Evolutionary conservation across 2,329 filamentous ascomycete species (phyloP).

Genomic region (Penicillium hordei): DNA sequence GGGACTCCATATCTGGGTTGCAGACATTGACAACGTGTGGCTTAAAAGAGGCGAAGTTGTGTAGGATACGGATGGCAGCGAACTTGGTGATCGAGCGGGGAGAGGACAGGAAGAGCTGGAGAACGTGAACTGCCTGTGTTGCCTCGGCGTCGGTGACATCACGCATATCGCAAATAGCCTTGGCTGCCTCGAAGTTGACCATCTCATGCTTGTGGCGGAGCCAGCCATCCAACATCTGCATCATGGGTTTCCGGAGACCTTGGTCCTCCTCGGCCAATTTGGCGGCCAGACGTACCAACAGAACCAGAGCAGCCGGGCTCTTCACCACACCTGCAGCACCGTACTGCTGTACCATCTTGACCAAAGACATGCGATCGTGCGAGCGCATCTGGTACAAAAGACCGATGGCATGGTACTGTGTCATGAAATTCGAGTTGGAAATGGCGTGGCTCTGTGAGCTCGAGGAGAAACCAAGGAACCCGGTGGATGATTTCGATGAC

Average conservation of each 20-base stretch:
- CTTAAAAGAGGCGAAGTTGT: conserved; percentile 96
- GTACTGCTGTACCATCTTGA: conserved; percentile 99
- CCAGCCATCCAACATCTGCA: conserved; percentile 94
- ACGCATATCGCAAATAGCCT: conserved; percentile 92
- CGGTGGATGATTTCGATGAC: conserved; percentile 80
- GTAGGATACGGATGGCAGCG: conserved; percentile 90
- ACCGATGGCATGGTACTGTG: conserved; percentile 97
- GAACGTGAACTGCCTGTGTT: conserved; percentile 85
- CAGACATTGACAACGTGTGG: conserved; percentile 86
- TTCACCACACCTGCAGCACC: conserved; percentile 87
- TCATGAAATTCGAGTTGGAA: conserved; percentile 89
- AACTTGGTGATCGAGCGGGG: conserved; percentile 97
- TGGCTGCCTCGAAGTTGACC: conserved; percentile 99
- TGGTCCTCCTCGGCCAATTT: conserved; percentile 93
- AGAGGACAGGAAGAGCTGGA: conserved; percentile 95
- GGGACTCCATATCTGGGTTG: conserved; percentile 94
- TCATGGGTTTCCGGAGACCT: conserved; percentile 90
- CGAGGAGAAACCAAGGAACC: conserved; percentile 92
- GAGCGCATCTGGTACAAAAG: conserved; percentile 96
- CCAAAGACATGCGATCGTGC: conserved; percentile 95
- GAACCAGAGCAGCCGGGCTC: conserved; percentile 86
- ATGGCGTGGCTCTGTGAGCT: conserved; percentile 67
- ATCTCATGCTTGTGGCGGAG: conserved; percentile 98
- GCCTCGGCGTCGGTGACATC: conserved; percentile 92
- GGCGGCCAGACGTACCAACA: conserved; percentile 88